Percentiles rank a stretch among this genome's conserved stretches.
Conservation (phyloP, 2,329 filamentous ascomycete species). For the Didymella arachidicola region DNA sequence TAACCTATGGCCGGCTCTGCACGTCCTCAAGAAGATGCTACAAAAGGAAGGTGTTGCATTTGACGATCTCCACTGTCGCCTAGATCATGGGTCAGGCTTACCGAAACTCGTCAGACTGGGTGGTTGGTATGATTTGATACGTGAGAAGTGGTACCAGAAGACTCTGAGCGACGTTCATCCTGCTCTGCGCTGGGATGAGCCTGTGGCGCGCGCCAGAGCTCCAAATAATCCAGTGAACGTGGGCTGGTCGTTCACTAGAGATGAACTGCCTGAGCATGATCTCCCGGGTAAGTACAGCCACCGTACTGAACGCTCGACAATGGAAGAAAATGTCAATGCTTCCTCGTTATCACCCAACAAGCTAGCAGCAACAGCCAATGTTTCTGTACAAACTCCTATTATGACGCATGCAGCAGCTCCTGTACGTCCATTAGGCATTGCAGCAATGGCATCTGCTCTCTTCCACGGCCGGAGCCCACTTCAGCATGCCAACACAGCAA, state of each 20-base stretch:
- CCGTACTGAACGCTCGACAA: neutral
- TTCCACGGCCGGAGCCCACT: neutral
- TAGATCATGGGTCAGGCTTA: slow-evolving; percentile 1
- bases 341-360: neutral
- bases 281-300: neutral
- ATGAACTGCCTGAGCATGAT: neutral
- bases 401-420: neutral
- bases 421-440: neutral
- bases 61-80: slow-evolving; percentile 10
- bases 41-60: slow-evolving; percentile 22
- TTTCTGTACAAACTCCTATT: neutral
- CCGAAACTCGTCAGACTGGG: neutral
- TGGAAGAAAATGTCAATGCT: neutral
- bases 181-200: neutral
- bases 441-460: neutral
- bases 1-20: slow-evolving; percentile 10
- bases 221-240: neutral
- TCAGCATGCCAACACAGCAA: neutral
- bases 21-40: slow-evolving; percentile 14
- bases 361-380: neutral
- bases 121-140: neutral
- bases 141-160: neutral
- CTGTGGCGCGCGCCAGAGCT: neutral
- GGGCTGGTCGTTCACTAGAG: neutral
- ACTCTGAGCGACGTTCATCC: slow-evolving; percentile 2